Conservation (phyloP, 1,284 basidiomycete species). For the Moesziomyces sp. region DNA sequence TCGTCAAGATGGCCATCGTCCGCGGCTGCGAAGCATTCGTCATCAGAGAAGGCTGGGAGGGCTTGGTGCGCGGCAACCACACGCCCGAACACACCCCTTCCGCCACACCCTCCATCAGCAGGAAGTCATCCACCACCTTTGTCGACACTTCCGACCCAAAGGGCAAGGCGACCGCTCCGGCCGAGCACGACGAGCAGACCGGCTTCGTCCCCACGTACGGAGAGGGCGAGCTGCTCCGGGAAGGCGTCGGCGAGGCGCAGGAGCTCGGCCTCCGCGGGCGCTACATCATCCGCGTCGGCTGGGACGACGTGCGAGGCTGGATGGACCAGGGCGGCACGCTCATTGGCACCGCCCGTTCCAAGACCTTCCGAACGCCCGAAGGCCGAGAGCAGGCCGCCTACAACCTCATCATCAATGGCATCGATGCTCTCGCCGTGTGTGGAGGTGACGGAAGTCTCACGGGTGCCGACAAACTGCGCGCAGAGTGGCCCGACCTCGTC, state of each 20-base stretch:
- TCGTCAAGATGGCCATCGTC: slow-evolving; percentile 67
- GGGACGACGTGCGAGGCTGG: slow-evolving; percentile 98
- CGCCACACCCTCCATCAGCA: slow-evolving; percentile 44
- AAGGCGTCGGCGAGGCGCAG: slow-evolving; percentile 84
- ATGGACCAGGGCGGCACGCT: slow-evolving; percentile 87
- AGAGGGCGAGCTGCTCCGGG: slow-evolving; percentile 85
- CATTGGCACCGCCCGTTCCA: slow-evolving; percentile 92
- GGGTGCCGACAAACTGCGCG: slow-evolving; percentile 90
- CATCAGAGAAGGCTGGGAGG: slow-evolving; percentile 92
- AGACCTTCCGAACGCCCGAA: slow-evolving; percentile 84
- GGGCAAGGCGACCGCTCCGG: slow-evolving; percentile 13
- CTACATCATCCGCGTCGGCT: slow-evolving; percentile 95
- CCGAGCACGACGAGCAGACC: slow-evolving; percentile 40
- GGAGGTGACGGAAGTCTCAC: slow-evolving; percentile 97
- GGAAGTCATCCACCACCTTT: slow-evolving; percentile 35
- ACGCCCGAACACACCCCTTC: slow-evolving; percentile 40
- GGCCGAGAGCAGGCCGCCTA: slow-evolving; percentile 86
- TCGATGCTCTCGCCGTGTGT: slow-evolving; percentile 94
- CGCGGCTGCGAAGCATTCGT: slow-evolving; percentile 74
- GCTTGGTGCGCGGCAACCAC: slow-evolving; percentile 76
- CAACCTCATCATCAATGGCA: slow-evolving; percentile 94
- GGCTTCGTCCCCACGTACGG: slow-evolving; percentile 81
- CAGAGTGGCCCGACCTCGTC: slow-evolving; percentile 90
- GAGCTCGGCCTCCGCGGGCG: slow-evolving; percentile 77
- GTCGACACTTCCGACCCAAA: slow-evolving; percentile 27